Percentiles rank a stretch among this genome's conserved stretches.
Conservation (phyloP, 305 asterid species). For the Fraxinus floribunda region DNA sequence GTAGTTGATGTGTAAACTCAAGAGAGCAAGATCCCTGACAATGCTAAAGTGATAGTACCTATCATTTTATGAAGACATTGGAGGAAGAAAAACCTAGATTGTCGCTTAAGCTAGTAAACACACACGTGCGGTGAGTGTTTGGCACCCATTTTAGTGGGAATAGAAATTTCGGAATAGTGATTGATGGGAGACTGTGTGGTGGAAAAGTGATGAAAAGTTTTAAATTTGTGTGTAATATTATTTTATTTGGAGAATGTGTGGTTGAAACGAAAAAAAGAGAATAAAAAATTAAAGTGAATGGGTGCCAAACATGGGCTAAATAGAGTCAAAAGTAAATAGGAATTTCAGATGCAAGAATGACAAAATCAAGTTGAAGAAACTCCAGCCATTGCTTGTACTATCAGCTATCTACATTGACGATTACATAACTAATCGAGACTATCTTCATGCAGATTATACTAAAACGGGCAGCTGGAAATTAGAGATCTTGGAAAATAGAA, state of each 20-base stretch:
- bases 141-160: too few species aligned
- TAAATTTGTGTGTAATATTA: too few species aligned
- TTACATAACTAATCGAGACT: neutral
- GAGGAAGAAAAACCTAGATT: neutral
- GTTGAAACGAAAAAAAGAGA: too few species aligned
- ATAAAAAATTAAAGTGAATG: too few species aligned
- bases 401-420: neutral
- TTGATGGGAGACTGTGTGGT: too few species aligned
- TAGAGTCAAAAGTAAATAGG: neutral
- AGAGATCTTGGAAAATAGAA: neutral
- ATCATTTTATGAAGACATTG: neutral
- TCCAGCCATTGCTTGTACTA: neutral
- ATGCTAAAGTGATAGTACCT: neutral
- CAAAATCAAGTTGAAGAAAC: neutral
- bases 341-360: neutral
- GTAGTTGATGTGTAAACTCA: conserved; percentile 17
- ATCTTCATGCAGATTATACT: neutral
- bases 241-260: too few species aligned
- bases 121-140: too few species aligned
- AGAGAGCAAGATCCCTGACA: conserved; percentile 4
- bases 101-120: neutral
- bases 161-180: too few species aligned
- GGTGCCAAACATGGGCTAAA: too few species aligned
- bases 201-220: too few species aligned
- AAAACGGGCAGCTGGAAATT: neutral